A percentile compares a stretch with the other conserved stretches of the same genome.
These are phyloP conservation scores for Cystofilobasidium capitatum DNA, from an alignment of 768 basidiomycete genomes.

Conservation along the genomic window DNA sequence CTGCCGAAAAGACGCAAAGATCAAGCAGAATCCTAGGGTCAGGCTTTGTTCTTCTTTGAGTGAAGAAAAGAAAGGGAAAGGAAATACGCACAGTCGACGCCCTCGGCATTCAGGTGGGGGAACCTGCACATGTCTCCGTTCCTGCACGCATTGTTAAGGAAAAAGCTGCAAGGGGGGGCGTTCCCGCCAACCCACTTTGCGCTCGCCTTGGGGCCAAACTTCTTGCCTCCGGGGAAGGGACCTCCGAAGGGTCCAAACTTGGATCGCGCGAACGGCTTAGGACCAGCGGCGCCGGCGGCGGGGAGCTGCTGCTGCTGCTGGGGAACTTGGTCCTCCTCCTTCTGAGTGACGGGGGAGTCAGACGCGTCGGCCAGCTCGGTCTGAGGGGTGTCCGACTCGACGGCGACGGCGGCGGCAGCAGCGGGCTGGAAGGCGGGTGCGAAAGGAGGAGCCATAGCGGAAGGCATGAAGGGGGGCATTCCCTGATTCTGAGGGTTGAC, in stretches of 20 bases:
- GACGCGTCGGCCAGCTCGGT: slow-evolving; percentile 4
- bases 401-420: slow-evolving; percentile 21
- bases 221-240: slow-evolving; percentile 16
- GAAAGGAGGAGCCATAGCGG: slow-evolving; percentile 24
- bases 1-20: slow-evolving; percentile 16
- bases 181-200: slow-evolving; percentile 23
- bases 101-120: slow-evolving; percentile 39
- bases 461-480: slow-evolving; percentile 19
- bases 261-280: background rate
- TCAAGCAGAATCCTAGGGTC: background rate
- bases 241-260: slow-evolving; percentile 14
- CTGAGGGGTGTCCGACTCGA: slow-evolving; percentile 18
- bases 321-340: slow-evolving; percentile 24
- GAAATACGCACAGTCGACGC: slow-evolving; percentile 36
- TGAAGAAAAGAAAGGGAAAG: background rate
- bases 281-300: slow-evolving; percentile 23
- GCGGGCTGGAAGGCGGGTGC: slow-evolving; percentile 27
- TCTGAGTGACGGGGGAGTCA: background rate
- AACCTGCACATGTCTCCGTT: slow-evolving; percentile 39
- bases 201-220: slow-evolving; percentile 7
- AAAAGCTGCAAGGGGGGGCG: slow-evolving; percentile 22
- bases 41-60: background rate
- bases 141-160: slow-evolving; percentile 15
- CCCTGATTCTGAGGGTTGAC: slow-evolving; percentile 23
- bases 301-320: slow-evolving; percentile 23